Evolutionary conservation across 768 basidiomycete species (phyloP), one percentile per base, ranked within the genome.

Genomic region (Dentipellis fragilis): DNA sequence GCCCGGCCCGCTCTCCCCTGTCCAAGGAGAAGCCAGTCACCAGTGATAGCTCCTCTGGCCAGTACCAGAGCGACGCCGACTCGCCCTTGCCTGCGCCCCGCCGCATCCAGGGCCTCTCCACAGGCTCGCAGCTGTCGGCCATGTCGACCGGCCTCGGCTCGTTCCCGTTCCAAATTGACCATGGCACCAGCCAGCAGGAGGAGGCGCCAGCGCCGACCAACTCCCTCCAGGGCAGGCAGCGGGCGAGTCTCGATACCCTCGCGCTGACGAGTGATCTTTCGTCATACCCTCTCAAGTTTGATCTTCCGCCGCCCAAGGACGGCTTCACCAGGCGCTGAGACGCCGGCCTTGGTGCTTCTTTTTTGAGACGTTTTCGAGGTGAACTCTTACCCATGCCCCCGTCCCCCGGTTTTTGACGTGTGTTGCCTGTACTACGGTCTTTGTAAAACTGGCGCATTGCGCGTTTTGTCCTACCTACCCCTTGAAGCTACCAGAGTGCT

Each of bases 101-200:
- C 57, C 79, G 73, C 50, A 72, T 74, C 17, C 72, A 87, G n/a
- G 85, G 85, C 29, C 70, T 89, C 71, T 89, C 88, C 11, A 84
- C 83, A 4, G 84, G 75, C 10, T 89, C 86, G n/a, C 80, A 87
- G 65, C 65, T 86, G 36, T 89, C 89, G 10, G 85, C 87, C 4
- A 80, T 82, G 36, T 87, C 87, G 19, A 83, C 85, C 22, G 89
- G 88, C n/a, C 73, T 92, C 40, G 86, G 85, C 16, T 85, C 85
- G 22, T 92, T 89, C 76, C 84, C 89, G 39, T 92, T 92, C 80
- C 87, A 90, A 58, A 88, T 92, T 64, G 87, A 89, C 60, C 74
- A 82, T 35, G 82, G 83, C 54, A 67, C 53, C 42, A 9, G 54
- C 17, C 39, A 23, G 21, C 9, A 42, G 45, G 12, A 46, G 22